Evolutionary conservation across 768 basidiomycete species (phyloP), one percentile per base, ranked within the genome.

Genomic region (Postia placenta): DNA sequence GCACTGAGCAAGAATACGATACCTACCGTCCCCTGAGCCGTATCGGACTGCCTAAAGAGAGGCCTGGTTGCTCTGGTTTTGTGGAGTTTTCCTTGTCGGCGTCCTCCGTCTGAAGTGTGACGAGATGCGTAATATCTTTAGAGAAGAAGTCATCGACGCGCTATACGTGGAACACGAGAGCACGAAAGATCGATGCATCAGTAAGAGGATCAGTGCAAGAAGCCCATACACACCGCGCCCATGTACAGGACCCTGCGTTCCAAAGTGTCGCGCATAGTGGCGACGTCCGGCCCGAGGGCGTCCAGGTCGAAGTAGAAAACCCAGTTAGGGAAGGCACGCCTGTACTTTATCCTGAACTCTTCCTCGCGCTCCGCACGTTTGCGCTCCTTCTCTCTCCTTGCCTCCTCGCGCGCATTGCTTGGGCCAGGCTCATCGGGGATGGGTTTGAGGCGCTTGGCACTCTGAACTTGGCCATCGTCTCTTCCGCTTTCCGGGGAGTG

Each of bases 101-200:
- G 51, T 66, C 67, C 17, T 71, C 67, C 23, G 50, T 67, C 51
- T 42, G 64, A 47, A 36, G 59, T 5, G 87, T 88, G 61, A 95
- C 83, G 54, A 97, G 75, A 69, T 98, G 95, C 0, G 92, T 93
- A 22, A 95, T 80, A 42, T 81, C 76, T 42, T 75, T 81, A 25
- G 87, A 90, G 66, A 97, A 94, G 74, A 96, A 96, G 52, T 83
- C 78, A 43, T 95, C 91, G 48, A 92, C 78, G 48, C 73, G 74
- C 96, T 98, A 60, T 28, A 25, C 30, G 30, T 33, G 9, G 15
- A n/a, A n/a, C n/a, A n/a, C n/a, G n/a, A n/a, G n/a, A n/a, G n/a
- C n/a, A n/a, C n/a, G n/a, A n/a, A n/a, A n/a, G n/a, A n/a, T n/a
- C 24, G 27, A 26, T 38, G 45, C 15, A 23, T 33, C 4, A 27